These are phyloP conservation scores for Trichoderma asperellum DNA, from an alignment of 2,329 filamentous ascomycete species.

Conservation along the genomic window DNA sequence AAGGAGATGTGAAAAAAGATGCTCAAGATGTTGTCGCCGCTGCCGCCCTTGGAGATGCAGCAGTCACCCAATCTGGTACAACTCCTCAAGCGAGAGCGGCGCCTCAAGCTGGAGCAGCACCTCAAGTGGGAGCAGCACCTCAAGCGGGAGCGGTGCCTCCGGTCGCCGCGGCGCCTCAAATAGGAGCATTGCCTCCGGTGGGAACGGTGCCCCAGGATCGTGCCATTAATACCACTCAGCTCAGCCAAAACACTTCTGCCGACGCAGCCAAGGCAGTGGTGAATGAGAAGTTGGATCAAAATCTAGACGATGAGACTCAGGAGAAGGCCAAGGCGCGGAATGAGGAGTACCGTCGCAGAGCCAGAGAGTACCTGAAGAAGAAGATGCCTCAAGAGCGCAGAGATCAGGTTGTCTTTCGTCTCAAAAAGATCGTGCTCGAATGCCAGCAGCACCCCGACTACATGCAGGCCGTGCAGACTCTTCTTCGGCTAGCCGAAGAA, in stretches of 20 bases:
- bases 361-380: slow-evolving; percentile 75
- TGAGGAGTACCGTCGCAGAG: slow-evolving; percentile 51
- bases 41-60: slow-evolving; percentile 53
- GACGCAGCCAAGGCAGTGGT: slow-evolving; percentile 48
- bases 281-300: slow-evolving; percentile 62
- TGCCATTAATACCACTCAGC: neutral
- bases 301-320: slow-evolving; percentile 67
- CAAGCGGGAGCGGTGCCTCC: slow-evolving; percentile 44
- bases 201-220: neutral
- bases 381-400: slow-evolving; percentile 94
- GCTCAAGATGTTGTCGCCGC: slow-evolving; percentile 62
- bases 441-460: slow-evolving; percentile 96
- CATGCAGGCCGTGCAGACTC: slow-evolving; percentile 84
- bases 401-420: slow-evolving; percentile 85
- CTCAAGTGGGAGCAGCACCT: slow-evolving; percentile 47
- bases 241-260: slow-evolving; percentile 46
- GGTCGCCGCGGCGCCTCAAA: slow-evolving; percentile 49
- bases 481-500: slow-evolving; percentile 81
- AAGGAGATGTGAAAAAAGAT: slow-evolving; percentile 60
- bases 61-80: neutral
- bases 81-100: neutral
- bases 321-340: slow-evolving; percentile 51
- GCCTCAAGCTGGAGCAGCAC: slow-evolving; percentile 48
- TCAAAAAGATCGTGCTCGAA: slow-evolving; percentile 97
- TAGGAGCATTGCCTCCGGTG: slow-evolving; percentile 47